Percentiles rank a stretch among this genome's conserved stretches.
Evolutionary conservation across 23 red algal genomes (phyloP).

Genomic region (Cyanidioschyzon merolae): DNA sequence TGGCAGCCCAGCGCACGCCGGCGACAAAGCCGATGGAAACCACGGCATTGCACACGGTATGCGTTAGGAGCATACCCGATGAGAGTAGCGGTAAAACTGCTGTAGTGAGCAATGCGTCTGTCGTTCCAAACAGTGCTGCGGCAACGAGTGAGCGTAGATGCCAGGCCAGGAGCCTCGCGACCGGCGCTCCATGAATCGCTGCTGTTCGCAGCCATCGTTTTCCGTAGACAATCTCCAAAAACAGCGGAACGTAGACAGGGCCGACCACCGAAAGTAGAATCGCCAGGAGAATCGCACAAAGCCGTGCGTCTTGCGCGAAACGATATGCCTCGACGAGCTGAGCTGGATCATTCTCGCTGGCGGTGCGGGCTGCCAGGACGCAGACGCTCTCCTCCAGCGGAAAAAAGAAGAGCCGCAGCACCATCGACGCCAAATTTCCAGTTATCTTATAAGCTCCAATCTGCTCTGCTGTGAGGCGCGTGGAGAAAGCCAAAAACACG

Average conservation of each 20-base stretch:
- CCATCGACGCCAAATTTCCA: conserved; percentile 59
- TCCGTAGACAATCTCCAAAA: neutral
- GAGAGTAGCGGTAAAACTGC: neutral
- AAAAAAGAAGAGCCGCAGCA: conserved; percentile 66
- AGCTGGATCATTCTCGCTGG: neutral
- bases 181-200: neutral
- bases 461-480: conserved; percentile 1
- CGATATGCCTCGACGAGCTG: neutral
- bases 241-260: neutral
- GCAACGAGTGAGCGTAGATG: neutral
- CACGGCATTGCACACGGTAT: neutral
- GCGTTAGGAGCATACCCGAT: neutral
- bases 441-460: conserved; percentile 79
- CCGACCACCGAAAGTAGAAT: neutral
- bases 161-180: neutral
- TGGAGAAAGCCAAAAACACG: conserved; percentile 33
- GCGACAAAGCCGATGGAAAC: neutral
- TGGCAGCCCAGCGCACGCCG: neutral
- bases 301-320: neutral
- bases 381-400: conserved; percentile 62
- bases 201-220: neutral
- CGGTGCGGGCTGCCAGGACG: neutral
- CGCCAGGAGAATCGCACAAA: neutral
- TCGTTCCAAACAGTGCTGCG: neutral
- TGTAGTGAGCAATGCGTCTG: neutral